A percentile compares a stretch with the other conserved stretches of the same genome.
Conservation (phyloP, 75 land plant species). For the Cryptomeria japonica region DNA sequence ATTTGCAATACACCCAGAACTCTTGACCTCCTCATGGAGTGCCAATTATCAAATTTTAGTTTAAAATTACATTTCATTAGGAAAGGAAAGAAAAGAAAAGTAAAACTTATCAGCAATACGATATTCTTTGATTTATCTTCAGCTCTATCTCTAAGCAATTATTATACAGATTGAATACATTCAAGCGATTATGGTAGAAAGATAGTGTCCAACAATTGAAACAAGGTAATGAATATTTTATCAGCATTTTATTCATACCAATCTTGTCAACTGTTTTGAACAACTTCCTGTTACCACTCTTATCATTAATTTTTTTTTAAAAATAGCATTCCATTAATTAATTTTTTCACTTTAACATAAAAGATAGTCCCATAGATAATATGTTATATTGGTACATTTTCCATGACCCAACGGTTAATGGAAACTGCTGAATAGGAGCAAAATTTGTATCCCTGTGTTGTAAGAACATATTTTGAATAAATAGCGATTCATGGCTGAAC, state of each 20-base stretch:
- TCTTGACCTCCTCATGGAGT: too few relatives aligned
- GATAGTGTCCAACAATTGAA: background rate
- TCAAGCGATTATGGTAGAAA: background rate
- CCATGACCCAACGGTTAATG: background rate
- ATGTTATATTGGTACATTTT: background rate
- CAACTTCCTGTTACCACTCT: background rate
- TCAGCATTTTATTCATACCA: background rate
- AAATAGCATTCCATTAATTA: background rate
- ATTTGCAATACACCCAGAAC: background rate
- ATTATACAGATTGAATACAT: background rate
- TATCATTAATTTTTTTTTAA: background rate
- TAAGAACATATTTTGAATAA: too few relatives aligned
- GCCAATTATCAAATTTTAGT: background rate
- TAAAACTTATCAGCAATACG: background rate
- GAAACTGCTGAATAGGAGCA: background rate
- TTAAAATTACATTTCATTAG: background rate
- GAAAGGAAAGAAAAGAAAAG: background rate
- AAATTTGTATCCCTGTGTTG: background rate
- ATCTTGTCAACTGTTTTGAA: background rate
- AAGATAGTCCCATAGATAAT: background rate
- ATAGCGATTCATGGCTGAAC: too few relatives aligned
- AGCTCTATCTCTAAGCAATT: background rate
- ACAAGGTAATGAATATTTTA: background rate
- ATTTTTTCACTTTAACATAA: background rate
- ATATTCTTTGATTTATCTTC: background rate